A percentile compares a stretch with the other conserved stretches of the same genome.
Evolutionary conservation across 1,139 yeast species (phyloP).

Genomic region (Meyerozyma smithsonii): DNA sequence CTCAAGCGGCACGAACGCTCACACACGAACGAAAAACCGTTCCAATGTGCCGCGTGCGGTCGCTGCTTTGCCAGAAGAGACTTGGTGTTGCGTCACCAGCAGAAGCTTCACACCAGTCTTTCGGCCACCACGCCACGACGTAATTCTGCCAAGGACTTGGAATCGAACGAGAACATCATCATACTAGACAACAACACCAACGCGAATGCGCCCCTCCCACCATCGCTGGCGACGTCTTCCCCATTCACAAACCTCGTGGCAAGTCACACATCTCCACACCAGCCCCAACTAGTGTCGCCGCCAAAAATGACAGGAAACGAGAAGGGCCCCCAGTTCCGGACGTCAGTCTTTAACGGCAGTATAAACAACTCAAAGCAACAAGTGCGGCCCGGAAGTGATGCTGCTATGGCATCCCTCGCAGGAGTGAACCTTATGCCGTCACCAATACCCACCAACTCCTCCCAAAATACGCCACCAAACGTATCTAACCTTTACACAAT

Average conservation of each 20-base stretch:
- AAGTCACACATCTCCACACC: conserved; percentile 6
- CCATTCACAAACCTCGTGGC: conserved; percentile 2
- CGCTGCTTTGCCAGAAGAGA: conserved; percentile 47
- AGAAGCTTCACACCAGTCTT: conserved; percentile 26
- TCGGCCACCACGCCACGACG: conserved; percentile 14
- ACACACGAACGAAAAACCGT: conserved; percentile 32
- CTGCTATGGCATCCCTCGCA: not conserved
- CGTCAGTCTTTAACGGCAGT: conserved; percentile 22
- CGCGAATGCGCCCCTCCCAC: conserved; percentile 42
- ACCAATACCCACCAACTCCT: conserved; percentile 20
- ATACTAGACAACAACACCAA: conserved; percentile 41
- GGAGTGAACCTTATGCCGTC: conserved; percentile 15
- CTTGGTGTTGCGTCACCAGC: conserved; percentile 45
- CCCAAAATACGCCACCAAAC: conserved; percentile 21
- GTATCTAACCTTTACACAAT: not conserved
- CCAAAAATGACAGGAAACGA: conserved; percentile 13
- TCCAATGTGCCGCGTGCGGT: conserved; percentile 48
- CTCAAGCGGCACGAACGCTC: conserved; percentile 30
- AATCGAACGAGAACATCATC: conserved; percentile 35
- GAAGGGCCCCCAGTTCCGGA: conserved; percentile 3
- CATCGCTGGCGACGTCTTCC: conserved; percentile 7
- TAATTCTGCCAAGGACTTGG: conserved; percentile 15
- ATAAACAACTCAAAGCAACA: conserved; percentile 5
- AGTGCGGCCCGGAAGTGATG: not conserved
- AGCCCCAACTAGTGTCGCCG: conserved; percentile 15